Conservation (phyloP, 1,139 yeast genomes). For the Diutina pseudorugosa region DNA sequence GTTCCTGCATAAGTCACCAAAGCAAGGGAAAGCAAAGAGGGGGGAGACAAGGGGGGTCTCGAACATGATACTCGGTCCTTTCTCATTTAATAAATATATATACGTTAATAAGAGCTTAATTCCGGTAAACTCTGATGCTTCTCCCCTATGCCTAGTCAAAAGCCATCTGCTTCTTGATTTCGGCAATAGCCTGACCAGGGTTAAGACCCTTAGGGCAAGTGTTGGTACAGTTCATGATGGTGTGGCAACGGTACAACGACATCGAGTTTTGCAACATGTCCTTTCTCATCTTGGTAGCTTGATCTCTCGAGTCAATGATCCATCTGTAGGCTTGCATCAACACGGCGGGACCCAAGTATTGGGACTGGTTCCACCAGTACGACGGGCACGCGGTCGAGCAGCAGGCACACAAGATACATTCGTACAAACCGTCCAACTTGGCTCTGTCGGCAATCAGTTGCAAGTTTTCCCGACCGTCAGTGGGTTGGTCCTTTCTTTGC, state of each 20-base stretch:
- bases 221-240: constrained; percentile 94
- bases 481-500: constrained; percentile 73
- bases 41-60: no score
- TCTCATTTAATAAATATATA: not conserved
- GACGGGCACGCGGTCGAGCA: constrained; percentile 99
- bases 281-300: constrained; percentile 71
- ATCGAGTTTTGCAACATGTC: constrained; percentile 91
- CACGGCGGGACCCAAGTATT: constrained; percentile 97
- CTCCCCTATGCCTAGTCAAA: constrained; percentile 32
- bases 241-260: constrained; percentile 98
- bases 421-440: constrained; percentile 93
- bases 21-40: no score
- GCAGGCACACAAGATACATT: constrained; percentile 97
- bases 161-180: constrained; percentile 89
- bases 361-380: constrained; percentile 99
- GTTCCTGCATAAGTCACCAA: not conserved
- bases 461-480: constrained; percentile 85
- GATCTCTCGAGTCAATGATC: constrained; percentile 96
- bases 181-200: constrained; percentile 97
- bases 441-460: constrained; percentile 91
- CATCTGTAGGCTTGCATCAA: constrained; percentile 98
- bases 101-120: not conserved
- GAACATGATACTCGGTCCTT: not conserved
- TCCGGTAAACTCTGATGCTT: not conserved
- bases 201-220: constrained; percentile 99